Conservation (phyloP, 2,329 filamentous ascomycete species). For the Epichloe scottii region DNA sequence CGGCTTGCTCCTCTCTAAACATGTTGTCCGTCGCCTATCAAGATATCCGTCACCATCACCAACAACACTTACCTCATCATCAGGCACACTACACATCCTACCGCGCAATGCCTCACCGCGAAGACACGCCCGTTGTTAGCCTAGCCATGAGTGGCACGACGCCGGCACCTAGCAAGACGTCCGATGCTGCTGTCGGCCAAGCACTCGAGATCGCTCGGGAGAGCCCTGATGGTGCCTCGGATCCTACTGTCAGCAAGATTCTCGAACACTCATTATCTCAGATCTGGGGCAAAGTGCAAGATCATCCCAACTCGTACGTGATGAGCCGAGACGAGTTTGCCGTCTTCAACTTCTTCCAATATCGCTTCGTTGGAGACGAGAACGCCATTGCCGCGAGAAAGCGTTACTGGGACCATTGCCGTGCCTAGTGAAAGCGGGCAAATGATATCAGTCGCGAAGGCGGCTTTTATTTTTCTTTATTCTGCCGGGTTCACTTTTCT, state of each 20-base stretch:
- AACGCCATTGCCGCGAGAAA: conserved; percentile 34
- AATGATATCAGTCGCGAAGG: neutral
- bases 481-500: no score
- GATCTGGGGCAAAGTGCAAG: conserved; percentile 57
- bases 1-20: neutral
- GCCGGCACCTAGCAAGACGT: conserved; percentile 8
- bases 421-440: conserved; percentile 15
- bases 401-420: conserved; percentile 40
- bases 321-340: conserved; percentile 69
- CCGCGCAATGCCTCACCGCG: conserved; percentile 13
- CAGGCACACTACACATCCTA: neutral
- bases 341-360: conserved; percentile 74
- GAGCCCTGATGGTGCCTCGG: conserved; percentile 50
- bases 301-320: conserved; percentile 55
- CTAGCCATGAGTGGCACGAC: conserved; percentile 4
- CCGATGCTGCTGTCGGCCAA: conserved; percentile 40
- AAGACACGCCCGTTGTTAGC: conserved; percentile 8
- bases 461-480: neutral
- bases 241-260: conserved; percentile 48
- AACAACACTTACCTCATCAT: neutral
- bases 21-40: conserved; percentile 13
- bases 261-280: conserved; percentile 51
- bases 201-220: conserved; percentile 68
- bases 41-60: conserved; percentile 7
- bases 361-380: conserved; percentile 45